Evolutionary conservation across 2,329 filamentous ascomycete species (phyloP).

Genomic region (Diaporthe helianthi): DNA sequence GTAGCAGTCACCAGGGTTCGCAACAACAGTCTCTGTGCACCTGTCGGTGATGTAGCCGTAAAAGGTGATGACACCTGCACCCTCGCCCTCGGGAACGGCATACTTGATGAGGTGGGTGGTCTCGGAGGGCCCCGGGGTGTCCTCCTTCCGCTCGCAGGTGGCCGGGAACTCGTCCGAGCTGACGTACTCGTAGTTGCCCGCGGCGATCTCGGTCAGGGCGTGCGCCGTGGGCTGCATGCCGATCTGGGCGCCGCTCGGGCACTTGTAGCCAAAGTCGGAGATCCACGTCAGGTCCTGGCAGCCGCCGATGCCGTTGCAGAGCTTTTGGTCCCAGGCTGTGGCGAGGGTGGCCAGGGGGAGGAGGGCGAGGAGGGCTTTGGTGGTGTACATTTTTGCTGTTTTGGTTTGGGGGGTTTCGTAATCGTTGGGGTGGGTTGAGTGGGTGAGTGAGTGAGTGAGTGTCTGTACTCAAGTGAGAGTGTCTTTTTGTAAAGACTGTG

Average conservation of each 20-base stretch:
- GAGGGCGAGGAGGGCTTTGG: not conserved
- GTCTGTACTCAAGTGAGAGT: too few species aligned
- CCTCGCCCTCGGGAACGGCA: not conserved
- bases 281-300: conserved; percentile 13
- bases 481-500: not conserved
- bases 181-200: conserved; percentile 5
- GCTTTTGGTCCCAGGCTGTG: not conserved
- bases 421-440: too few species aligned
- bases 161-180: conserved; percentile 10
- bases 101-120: conserved; percentile 2
- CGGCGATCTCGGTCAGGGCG: not conserved
- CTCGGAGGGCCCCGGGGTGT: not conserved
- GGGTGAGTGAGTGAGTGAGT: not conserved
- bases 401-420: too few species aligned
- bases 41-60: conserved; percentile 13
- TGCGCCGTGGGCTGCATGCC: not conserved
- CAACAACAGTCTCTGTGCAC: not conserved
- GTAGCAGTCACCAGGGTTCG: not conserved
- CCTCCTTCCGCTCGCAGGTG: not conserved
- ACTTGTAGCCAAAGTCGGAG: conserved; percentile 3
- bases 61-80: not conserved
- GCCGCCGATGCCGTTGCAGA: conserved; percentile 1
- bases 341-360: not conserved
- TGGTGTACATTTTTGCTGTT: not conserved
- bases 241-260: not conserved